A percentile compares a stretch with the other conserved stretches of the same genome.
These are phyloP conservation scores for Stromatinia cepivora DNA, from an alignment of 2,329 filamentous ascomycete genomes.

Conservation along the genomic window DNA sequence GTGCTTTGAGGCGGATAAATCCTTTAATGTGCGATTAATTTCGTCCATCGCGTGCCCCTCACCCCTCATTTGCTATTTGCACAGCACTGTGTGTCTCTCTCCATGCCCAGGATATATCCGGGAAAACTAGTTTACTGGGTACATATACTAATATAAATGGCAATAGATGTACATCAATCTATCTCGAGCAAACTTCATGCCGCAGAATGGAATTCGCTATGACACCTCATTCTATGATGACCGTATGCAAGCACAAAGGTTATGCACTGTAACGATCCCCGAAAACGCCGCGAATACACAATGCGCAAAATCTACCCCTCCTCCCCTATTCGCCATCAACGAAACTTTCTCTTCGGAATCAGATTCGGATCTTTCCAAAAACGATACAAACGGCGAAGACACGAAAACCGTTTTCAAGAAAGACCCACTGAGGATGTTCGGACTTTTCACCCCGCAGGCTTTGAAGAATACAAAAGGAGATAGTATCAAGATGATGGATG, in stretches of 20 bases:
- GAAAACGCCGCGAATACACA: slow-evolving; percentile 23
- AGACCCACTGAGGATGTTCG: slow-evolving; percentile 60
- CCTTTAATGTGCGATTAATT: no score
- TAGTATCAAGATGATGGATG: slow-evolving; percentile 56
- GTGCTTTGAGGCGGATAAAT: no score
- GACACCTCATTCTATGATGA: slow-evolving; percentile 72
- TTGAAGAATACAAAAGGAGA: slow-evolving; percentile 58
- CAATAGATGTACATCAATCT: slow-evolving; percentile 43
- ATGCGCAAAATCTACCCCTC: slow-evolving; percentile 37
- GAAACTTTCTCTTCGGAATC: neutral
- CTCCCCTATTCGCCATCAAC: slow-evolving; percentile 8
- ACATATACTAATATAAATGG: neutral
- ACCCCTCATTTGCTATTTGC: slow-evolving; percentile 1
- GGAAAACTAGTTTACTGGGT: neutral
- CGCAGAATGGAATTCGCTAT: slow-evolving; percentile 62
- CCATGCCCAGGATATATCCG: neutral
- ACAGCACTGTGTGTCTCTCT: neutral
- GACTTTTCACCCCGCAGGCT: slow-evolving; percentile 51
- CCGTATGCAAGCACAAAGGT: slow-evolving; percentile 64
- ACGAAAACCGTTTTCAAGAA: slow-evolving; percentile 25
- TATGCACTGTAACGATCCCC: slow-evolving; percentile 43
- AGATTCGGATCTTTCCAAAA: neutral
- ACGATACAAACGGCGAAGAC: slow-evolving; percentile 10
- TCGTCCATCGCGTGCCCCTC: slow-evolving; percentile 32
- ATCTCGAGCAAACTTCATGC: slow-evolving; percentile 74